A percentile compares a stretch with the other conserved stretches of the same genome.
Evolutionary conservation across 192 early-diverging fungal genomes (phyloP).

Genomic region (Coemansia sp.): DNA sequence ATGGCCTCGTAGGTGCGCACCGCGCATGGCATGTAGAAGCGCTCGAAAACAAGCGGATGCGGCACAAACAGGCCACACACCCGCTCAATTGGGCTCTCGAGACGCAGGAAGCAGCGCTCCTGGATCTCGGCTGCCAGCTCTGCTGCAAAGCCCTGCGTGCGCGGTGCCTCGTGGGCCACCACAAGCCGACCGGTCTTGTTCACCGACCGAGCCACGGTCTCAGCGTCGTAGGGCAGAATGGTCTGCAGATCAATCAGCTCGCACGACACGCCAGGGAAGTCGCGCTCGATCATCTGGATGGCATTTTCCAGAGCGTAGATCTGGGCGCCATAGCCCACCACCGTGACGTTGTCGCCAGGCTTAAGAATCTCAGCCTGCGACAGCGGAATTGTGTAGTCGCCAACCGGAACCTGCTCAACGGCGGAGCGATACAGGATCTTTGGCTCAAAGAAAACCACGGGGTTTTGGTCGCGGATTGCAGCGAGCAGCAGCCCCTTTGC

Average conservation of each 20-base stretch:
- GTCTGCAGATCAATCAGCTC: conserved; percentile 93
- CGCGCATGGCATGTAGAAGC: conserved; percentile 88
- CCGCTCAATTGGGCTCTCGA: conserved; percentile 88
- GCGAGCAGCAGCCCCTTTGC: conserved; percentile 92
- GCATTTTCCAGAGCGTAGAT: conserved; percentile 92
- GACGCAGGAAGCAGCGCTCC: conserved; percentile 87
- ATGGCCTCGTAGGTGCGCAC: conserved; percentile 87
- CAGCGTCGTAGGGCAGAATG: conserved; percentile 89
- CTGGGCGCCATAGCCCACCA: conserved; percentile 91
- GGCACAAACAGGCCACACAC: conserved; percentile 89
- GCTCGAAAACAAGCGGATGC: conserved; percentile 91
- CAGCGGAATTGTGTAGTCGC: conserved; percentile 86
- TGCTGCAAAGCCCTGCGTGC: conserved; percentile 85
- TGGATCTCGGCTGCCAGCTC: conserved; percentile 88
- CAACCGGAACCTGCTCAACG: conserved; percentile 91
- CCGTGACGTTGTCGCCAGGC: conserved; percentile 81
- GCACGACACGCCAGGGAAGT: conserved; percentile 79
- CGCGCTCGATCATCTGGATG: conserved; percentile 79
- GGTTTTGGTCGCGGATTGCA: conserved; percentile 89
- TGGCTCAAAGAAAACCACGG: conserved; percentile 94
- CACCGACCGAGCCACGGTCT: conserved; percentile 86
- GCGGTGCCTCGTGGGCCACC: conserved; percentile 91
- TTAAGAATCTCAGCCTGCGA: conserved; percentile 90
- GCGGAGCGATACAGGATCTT: conserved; percentile 95
- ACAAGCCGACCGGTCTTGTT: conserved; percentile 91